Conservation (phyloP, 176 grass and related monocot genomes). For the Dactylis glomerata region DNA sequence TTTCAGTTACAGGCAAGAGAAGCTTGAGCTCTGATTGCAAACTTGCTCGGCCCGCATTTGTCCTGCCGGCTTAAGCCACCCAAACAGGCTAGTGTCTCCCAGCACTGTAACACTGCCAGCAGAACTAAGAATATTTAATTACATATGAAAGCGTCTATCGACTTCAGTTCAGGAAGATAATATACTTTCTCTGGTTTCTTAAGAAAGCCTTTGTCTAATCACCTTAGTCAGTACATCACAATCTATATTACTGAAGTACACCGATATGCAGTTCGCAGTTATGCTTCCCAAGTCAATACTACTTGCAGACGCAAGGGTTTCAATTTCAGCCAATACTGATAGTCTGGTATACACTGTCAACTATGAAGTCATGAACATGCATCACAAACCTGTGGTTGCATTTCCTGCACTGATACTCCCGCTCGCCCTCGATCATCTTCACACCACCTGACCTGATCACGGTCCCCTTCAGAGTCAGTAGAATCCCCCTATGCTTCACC, state of each 20-base stretch:
- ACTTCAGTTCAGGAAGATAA: neutral
- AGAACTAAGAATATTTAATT: neutral
- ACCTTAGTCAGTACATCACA: neutral
- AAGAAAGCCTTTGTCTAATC: neutral
- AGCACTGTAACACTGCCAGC: neutral
- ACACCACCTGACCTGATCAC: constrained; percentile 72
- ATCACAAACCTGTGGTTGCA: constrained; percentile 61
- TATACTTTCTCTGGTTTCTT: neutral
- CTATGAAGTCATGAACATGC: neutral
- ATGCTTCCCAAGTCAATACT: neutral
- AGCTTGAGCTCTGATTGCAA: neutral
- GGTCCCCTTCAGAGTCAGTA: constrained; percentile 81
- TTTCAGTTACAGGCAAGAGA: neutral
- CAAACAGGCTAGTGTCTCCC: neutral
- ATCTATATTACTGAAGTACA: neutral
- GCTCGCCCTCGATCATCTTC: constrained; percentile 89
- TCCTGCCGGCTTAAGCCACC: neutral
- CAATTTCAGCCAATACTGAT: neutral
- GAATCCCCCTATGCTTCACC: constrained; percentile 68
- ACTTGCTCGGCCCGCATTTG: neutral
- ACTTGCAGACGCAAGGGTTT: neutral
- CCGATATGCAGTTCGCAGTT: neutral
- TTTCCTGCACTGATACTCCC: constrained; percentile 71
- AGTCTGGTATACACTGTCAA: neutral
- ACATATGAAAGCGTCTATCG: neutral